These are phyloP conservation scores for Mangifera indica DNA, from an alignment of 345 rosid species.

Conservation along the genomic window DNA sequence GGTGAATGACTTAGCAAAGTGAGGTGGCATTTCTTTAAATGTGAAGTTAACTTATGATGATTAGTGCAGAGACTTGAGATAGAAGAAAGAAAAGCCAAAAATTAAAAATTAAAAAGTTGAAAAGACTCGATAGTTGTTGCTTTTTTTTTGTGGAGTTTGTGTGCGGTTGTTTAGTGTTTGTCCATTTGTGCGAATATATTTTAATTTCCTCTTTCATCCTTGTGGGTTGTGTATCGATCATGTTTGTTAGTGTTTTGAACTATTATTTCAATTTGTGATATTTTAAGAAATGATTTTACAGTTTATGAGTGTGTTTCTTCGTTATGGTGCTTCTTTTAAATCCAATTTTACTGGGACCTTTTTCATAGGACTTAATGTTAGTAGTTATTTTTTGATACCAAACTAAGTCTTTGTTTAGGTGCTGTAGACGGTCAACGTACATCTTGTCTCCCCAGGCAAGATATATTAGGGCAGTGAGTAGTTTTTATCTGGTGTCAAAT, in stretches of 20 bases:
- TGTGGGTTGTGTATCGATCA: not conserved
- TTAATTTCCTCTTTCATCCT: not conserved
- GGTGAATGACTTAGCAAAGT: no score
- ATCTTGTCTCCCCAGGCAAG: not conserved
- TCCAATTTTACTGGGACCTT: no score
- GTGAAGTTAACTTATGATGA: slow-evolving; percentile 7
- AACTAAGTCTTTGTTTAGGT: not conserved
- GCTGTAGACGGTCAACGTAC: not conserved
- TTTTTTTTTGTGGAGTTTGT: not conserved
- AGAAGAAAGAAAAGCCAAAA: not conserved
- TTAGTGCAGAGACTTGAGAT: slow-evolving; percentile 6
- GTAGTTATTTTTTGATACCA: not conserved
- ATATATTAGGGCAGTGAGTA: not conserved
- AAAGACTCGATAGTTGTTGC: not conserved
- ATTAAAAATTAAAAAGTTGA: not conserved
- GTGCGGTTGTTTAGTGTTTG: not conserved
- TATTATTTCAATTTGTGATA: not conserved
- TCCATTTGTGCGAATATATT: not conserved
- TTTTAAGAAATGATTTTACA: not conserved
- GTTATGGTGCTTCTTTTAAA: not conserved
- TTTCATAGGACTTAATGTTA: not conserved
- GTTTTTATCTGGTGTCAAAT: not conserved
- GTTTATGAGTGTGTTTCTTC: not conserved
- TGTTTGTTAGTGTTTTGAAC: not conserved
- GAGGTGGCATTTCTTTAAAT: no score